phyloP scores from a whole-genome alignment of 176 grass and related monocot species.

The maize (Zea mays) region DNA sequence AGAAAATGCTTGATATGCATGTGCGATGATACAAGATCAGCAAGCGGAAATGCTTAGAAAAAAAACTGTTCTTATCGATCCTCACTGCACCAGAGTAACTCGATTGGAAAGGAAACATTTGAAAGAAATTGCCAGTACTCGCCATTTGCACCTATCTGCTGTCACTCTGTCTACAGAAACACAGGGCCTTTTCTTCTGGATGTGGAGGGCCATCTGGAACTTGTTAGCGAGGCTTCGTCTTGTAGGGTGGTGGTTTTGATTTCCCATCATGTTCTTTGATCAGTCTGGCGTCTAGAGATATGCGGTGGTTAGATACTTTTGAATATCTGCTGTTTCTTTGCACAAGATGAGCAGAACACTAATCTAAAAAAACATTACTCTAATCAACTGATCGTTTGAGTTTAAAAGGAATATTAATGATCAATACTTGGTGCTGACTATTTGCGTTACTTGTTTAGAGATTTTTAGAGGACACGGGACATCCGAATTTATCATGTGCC shows the following conservation, averaged over 20 bases:
- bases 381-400: background rate
- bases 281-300: background rate
- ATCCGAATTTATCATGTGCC: background rate
- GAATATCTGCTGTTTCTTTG: background rate
- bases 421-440: background rate
- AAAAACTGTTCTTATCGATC: background rate
- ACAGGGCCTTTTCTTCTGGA: background rate
- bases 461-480: too few species aligned
- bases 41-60: background rate
- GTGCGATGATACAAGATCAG: background rate
- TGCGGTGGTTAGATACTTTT: background rate
- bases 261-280: background rate
- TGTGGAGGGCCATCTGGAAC: constrained; percentile 9
- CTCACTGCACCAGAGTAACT: background rate
- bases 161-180: constrained; percentile 1
- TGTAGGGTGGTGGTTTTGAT: background rate
- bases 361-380: background rate
- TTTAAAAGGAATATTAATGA: background rate
- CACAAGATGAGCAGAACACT: background rate
- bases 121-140: background rate
- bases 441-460: background rate
- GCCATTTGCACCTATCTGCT: background rate
- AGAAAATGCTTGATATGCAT: background rate
- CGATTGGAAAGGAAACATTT: background rate
- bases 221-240: background rate